A percentile compares a stretch with the other conserved stretches of the same genome.
Evolutionary conservation across 768 basidiomycete genomes (phyloP).

Genomic region (Hydnomerulius pinastri): DNA sequence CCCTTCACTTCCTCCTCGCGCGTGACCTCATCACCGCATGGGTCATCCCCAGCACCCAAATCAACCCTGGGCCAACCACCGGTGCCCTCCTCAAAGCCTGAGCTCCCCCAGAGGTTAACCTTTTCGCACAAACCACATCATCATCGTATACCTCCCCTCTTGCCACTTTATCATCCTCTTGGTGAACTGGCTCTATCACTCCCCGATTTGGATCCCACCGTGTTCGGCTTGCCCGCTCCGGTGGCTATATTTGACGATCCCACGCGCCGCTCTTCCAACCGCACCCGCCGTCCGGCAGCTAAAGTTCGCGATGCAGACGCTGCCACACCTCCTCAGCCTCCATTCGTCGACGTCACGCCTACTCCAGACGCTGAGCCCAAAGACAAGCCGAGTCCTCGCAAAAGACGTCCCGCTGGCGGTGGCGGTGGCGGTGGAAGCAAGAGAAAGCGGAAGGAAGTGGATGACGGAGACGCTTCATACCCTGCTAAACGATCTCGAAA

Average conservation of each 20-base stretch:
- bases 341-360: conserved; percentile 3
- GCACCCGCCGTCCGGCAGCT: conserved; percentile 47
- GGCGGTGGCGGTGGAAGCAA: conserved; percentile 47
- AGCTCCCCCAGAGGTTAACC: conserved; percentile 16
- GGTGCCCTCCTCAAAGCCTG: conserved; percentile 6
- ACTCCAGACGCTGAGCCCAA: conserved; percentile 33
- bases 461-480: conserved; percentile 67
- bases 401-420: conserved; percentile 39
- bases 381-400: conserved; percentile 53
- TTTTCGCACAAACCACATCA: conserved; percentile 15
- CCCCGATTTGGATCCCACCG: conserved; percentile 59
- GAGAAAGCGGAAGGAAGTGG: conserved; percentile 58
- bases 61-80: conserved; percentile 15
- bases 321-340: conserved; percentile 9
- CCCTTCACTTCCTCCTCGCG: conserved; percentile 16
- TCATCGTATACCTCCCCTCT: conserved; percentile 37
- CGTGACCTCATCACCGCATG: conserved; percentile 14
- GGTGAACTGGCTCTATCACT: conserved; percentile 65
- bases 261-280: conserved; percentile 44
- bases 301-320: conserved; percentile 52
- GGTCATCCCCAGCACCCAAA: conserved; percentile 10
- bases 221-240: conserved; percentile 56
- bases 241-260: conserved; percentile 46
- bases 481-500: conserved; percentile 68
- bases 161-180: conserved; percentile 71